These are phyloP conservation scores for Elongisporangium undulatum DNA, from an alignment of 352 stramenopile genomes.

Conservation along the genomic window DNA sequence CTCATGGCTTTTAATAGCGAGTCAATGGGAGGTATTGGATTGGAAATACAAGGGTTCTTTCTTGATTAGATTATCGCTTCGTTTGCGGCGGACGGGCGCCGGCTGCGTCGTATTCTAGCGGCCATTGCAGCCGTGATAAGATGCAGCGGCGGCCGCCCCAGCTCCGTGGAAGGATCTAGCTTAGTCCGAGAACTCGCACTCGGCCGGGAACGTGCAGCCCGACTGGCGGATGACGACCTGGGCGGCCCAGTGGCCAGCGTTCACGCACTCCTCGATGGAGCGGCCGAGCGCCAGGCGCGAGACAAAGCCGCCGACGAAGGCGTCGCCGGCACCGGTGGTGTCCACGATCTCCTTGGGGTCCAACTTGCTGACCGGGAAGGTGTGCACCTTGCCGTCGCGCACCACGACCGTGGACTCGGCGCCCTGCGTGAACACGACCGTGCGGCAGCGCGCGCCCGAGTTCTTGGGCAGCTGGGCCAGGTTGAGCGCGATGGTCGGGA, in stretches of 20 bases:
- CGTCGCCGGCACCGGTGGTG: conserved; percentile 98
- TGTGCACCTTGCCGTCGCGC: conserved; percentile 89
- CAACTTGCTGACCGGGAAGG: conserved; percentile 91
- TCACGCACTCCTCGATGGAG: conserved; percentile 92
- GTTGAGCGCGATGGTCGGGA: conserved; percentile 91
- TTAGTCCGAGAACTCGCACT: conserved; percentile 91
- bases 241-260: conserved; percentile 96
- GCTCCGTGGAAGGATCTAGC: neutral
- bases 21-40: too few species aligned
- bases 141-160: neutral
- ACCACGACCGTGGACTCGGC: conserved; percentile 95
- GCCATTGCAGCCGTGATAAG: neutral
- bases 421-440: conserved; percentile 99
- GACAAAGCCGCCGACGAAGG: conserved; percentile 99
- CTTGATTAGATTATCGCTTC: neutral
- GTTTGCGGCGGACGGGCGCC: neutral
- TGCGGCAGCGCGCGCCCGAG: conserved; percentile 85
- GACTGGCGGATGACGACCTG: conserved; percentile 96
- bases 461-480: conserved; percentile 93
- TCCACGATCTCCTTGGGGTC: conserved; percentile 93
- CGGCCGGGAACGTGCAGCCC: conserved; percentile 93
- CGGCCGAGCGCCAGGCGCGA: conserved; percentile 87
- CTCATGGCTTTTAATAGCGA: neutral
- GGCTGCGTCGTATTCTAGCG: neutral
- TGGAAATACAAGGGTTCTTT: neutral